Conservation (phyloP, 495 filamentous ascomycete genomes). For the Pseudoneurospora amorphoporcata region DNA sequence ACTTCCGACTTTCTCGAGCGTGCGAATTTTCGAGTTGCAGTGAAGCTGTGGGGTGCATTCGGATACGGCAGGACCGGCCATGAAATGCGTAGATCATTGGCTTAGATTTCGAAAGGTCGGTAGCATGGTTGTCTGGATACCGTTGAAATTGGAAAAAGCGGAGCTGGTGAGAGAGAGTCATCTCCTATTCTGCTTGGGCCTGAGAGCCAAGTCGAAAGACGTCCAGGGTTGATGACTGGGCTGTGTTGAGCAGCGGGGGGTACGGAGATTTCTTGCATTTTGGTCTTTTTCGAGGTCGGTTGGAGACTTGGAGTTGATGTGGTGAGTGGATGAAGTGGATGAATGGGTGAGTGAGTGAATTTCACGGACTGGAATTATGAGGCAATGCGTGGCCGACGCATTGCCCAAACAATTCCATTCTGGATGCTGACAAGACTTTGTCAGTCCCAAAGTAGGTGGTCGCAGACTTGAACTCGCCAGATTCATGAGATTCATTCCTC, state of each 20-base stretch:
- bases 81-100: not conserved
- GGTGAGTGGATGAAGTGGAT: not conserved
- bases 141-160: not conserved
- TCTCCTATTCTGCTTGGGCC: not conserved
- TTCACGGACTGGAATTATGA: not conserved
- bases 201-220: not conserved
- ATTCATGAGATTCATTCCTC: not conserved
- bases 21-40: not conserved
- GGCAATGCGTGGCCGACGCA: not conserved
- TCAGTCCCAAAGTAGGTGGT: not conserved
- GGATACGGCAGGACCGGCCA: not conserved
- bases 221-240: not conserved
- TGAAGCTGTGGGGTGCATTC: not conserved
- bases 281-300: not conserved
- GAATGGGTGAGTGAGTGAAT: not conserved
- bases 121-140: not conserved
- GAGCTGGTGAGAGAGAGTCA: not conserved
- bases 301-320: not conserved
- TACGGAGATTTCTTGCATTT: not conserved
- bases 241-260: not conserved
- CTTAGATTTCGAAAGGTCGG: not conserved
- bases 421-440: not conserved
- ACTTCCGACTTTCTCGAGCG: not conserved
- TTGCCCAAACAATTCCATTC: not conserved
- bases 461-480: not conserved